Conservation (phyloP, 345 rosid species). For the Arabidopsis arenosa region DNA sequence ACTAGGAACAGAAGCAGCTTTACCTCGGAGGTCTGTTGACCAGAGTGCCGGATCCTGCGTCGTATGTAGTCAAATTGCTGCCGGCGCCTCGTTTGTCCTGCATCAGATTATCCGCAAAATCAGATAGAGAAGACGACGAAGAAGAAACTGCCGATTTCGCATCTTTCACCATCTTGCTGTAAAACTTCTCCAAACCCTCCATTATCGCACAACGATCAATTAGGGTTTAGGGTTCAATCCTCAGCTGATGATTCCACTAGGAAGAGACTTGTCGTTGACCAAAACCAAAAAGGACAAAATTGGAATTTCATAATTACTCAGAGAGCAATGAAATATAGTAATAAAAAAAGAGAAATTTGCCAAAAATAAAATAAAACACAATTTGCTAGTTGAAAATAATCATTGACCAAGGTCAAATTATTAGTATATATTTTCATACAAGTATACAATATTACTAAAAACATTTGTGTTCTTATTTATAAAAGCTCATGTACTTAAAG, state of each 20-base stretch:
- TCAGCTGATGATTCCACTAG: neutral
- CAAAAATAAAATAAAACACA: neutral
- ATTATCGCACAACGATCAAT: conserved; percentile 31
- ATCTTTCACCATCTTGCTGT: conserved; percentile 46
- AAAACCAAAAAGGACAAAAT: conserved; percentile 3
- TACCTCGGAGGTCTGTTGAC: conserved; percentile 61
- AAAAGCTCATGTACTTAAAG: neutral
- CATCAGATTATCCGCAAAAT: conserved; percentile 40
- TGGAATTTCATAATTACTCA: neutral
- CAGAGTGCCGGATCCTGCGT: conserved; percentile 46
- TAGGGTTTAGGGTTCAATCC: conserved; percentile 29
- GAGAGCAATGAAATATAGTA: neutral
- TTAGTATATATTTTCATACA: neutral
- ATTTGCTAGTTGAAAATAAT: neutral
- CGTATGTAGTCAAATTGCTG: conserved; percentile 50
- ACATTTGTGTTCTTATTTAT: neutral
- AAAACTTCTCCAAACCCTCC: conserved; percentile 61
- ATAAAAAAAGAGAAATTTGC: neutral
- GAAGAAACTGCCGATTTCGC: conserved; percentile 48
- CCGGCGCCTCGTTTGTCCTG: conserved; percentile 40
- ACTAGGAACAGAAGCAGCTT: neutral
- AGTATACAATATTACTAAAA: neutral
- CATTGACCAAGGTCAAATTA: neutral
- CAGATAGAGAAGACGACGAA: conserved; percentile 50
- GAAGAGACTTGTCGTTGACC: conserved; percentile 30